Evolutionary conservation across 345 rosid genomes (phyloP).

Genomic region (Aethionema arabicum): DNA sequence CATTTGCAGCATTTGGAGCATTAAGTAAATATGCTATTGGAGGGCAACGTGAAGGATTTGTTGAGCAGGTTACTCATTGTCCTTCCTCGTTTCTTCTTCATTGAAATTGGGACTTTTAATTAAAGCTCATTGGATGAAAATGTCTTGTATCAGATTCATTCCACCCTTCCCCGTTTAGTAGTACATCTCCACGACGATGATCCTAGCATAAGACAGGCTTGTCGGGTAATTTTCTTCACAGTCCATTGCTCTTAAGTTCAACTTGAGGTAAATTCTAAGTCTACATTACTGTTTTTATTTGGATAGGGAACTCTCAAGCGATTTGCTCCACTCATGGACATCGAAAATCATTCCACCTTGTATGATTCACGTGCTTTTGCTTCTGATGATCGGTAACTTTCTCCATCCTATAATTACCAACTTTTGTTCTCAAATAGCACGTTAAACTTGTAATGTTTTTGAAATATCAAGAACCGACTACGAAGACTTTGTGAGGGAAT

Average conservation of each 20-base stretch:
- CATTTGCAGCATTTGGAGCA: constrained; percentile 89
- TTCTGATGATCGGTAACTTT: constrained; percentile 75
- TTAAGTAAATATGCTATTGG: constrained; percentile 73
- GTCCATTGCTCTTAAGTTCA: constrained; percentile 22
- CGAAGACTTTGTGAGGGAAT: constrained; percentile 75
- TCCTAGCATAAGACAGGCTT: constrained; percentile 72
- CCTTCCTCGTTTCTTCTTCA: constrained; percentile 13
- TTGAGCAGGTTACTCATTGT: constrained; percentile 68
- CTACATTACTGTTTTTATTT: constrained; percentile 27
- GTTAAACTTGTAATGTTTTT: constrained; percentile 2
- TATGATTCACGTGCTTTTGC: constrained; percentile 53
- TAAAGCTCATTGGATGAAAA: constrained; percentile 16
- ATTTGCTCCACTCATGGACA: constrained; percentile 65
- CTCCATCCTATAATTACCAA: constrained; percentile 1
- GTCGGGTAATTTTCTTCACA: constrained; percentile 54
- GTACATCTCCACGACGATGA: constrained; percentile 84
- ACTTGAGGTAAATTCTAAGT: constrained; percentile 15
- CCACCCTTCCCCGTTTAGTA: constrained; percentile 73
- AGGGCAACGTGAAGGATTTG: constrained; percentile 65
- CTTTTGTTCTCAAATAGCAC: constrained; percentile 3
- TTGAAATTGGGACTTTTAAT: constrained; percentile 10
- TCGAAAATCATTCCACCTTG: constrained; percentile 51
- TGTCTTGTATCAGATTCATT: constrained; percentile 65
- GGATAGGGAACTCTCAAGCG: constrained; percentile 67
- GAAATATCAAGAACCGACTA: constrained; percentile 61